Evolutionary conservation across 2,329 filamentous ascomycete genomes (phyloP).

Genomic region (Orbilia oligospora): DNA sequence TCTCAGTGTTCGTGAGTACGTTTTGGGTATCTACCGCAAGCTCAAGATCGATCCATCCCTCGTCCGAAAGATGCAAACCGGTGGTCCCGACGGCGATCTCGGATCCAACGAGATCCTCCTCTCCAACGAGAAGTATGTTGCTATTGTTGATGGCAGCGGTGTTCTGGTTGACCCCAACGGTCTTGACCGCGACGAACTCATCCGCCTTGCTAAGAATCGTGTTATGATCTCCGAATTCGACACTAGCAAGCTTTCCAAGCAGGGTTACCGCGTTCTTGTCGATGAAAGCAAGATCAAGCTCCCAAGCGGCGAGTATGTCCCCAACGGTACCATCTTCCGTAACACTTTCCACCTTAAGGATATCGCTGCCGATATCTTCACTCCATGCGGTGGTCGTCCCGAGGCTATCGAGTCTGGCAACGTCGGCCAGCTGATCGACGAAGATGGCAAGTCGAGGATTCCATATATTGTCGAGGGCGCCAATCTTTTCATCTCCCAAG

Average conservation of each 20-base stretch:
- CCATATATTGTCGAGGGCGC: constrained; percentile 98
- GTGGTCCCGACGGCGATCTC: constrained; percentile 94
- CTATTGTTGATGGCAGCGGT: constrained; percentile 95
- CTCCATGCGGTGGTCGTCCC: constrained; percentile 94
- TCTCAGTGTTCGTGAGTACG: constrained; percentile 93
- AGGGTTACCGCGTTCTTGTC: constrained; percentile 91
- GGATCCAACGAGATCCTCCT: constrained; percentile 98
- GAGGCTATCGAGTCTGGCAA: constrained; percentile 95
- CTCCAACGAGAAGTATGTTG: constrained; percentile 93
- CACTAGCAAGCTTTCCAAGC: constrained; percentile 82
- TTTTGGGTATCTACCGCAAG: constrained; percentile 97
- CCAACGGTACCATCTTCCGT: constrained; percentile 94
- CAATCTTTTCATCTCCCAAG: constrained; percentile 98
- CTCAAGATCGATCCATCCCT: constrained; percentile 86
- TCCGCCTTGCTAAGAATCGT: constrained; percentile 86
- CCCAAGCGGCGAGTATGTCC: constrained; percentile 85
- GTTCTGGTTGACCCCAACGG: constrained; percentile 94
- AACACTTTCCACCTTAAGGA: constrained; percentile 95
- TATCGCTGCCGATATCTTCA: constrained; percentile 86
- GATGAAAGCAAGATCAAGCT: constrained; percentile 92
- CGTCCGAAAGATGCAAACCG: constrained; percentile 95
- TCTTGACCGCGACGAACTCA: constrained; percentile 84
- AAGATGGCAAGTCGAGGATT: constrained; percentile 85
- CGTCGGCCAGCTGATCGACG: constrained; percentile 85
- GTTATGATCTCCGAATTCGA: constrained; percentile 93